These are phyloP conservation scores for Cydonia oblonga DNA, from an alignment of 331 rosid species.

Conservation along the genomic window DNA sequence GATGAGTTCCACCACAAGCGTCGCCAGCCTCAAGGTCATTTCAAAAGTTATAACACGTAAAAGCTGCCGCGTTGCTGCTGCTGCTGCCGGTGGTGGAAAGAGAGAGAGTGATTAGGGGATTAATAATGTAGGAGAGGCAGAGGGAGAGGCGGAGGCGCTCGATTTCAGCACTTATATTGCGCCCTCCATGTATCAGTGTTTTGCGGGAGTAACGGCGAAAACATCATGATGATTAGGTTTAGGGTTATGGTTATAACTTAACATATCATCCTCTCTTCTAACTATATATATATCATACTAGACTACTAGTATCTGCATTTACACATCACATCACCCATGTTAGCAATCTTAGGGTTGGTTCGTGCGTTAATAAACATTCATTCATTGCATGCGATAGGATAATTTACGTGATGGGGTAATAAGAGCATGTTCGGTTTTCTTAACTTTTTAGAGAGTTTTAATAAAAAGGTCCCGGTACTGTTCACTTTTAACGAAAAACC, in stretches of 20 bases:
- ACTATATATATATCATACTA: not conserved
- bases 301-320: not conserved
- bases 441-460: no score
- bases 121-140: not conserved
- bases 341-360: no score
- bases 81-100: not conserved
- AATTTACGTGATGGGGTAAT: no score
- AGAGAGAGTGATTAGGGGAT: not conserved
- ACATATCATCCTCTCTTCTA: not conserved
- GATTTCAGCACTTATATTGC: slow-evolving; percentile 37
- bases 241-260: not conserved
- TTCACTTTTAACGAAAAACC: no score
- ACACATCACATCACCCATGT: not conserved
- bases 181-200: slow-evolving; percentile 3
- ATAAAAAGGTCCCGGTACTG: no score
- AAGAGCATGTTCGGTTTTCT: no score
- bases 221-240: not conserved
- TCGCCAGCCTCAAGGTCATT: not conserved
- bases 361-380: no score
- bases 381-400: no score
- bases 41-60: not conserved
- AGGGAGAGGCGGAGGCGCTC: slow-evolving; percentile 15
- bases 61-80: not conserved
- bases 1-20: not conserved
- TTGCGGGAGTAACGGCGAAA: not conserved